Evolutionary conservation across 768 basidiomycete genomes (phyloP), one percentile per base, ranked within the genome.

Genomic region (Tylopilus subfusipes): DNA sequence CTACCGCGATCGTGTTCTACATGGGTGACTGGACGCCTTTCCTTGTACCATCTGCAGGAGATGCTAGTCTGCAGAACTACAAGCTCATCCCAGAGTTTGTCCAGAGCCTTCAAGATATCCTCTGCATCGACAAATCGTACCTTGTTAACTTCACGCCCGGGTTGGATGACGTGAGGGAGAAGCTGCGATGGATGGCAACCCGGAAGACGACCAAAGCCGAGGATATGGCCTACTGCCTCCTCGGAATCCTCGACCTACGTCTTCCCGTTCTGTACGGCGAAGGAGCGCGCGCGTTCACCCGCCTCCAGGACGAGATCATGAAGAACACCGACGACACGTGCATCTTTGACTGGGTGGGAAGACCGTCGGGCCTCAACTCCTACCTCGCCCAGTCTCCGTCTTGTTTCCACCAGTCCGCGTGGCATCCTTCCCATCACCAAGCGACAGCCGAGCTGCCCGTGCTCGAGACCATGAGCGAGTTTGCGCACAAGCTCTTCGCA

Each of bases 171-270:
- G 63, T 64, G 24, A 59, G 68, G 36, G 65, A 67, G 50, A 65
- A 46, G 33, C 24, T 71, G 34, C 55, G 52, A 12, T 72, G 70
- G 71, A 63, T 67, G 53, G 63, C 67, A 5, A 48, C 42, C 2
- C 59, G 71, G 44, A 57, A 25, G 33, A 71, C 70, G 24, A 66
- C 70, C 34, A 65, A 63, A 25, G 11, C 47, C 10, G 70, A 70
- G 40, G 70, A 71, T 48, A 64, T 43, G 48, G 65, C 67, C 0
- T 72, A 72, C 52, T 69, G 63, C 36, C 62, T 70, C 34, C 61
- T 63, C 48, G 67, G 67, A 0, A 64, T 68, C 38, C 65, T 68
- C 19, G 60, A 60, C 33, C 39, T 69, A 24, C 50, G 63, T 42
- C 59, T 63, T 45, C 50, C 78, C 66, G 52, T 57, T 66, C 36